Base-by-base conservation (phyloP, 1,139 yeast species). In the Diutina pseudorugosa region DNA sequence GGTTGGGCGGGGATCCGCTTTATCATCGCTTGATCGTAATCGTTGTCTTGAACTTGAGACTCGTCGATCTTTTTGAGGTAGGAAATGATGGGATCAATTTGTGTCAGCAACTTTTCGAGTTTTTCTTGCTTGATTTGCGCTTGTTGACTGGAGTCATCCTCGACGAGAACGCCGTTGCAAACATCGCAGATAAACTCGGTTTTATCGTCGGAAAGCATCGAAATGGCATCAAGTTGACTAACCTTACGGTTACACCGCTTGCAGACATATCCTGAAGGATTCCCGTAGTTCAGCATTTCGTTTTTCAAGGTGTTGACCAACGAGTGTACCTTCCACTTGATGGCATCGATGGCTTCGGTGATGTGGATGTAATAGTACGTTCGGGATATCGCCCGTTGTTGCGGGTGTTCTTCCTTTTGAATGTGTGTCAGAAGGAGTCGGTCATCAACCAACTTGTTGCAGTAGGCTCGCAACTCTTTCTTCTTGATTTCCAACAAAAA, bases 271-370 rank as follows among this genome's bases (percentile, higher is more conserved):
- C 98, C 98, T 61, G 91, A 96, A 1, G 98, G 95, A 58, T 89
- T 93, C 21, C 93, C 85, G 61, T 85, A 88, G 58, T 80, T 80
- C 42, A 74, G 83, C 72, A 93, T 79, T 62, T 90, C 95, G 57
- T 85, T 88, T 64, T 88, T 88, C 55, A 91, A 74, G 54, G 75
- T 68, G 59, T 83, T 84, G 14, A 89, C 98, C 45, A 94, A 77
- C 48, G 87, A 79, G 64, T 93, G 97, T 56, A 93, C 88, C 64
- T 91, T 90, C 98, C 97, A 94, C 67, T 94, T 93, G 64, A 93
- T 83, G 16, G 97, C 82, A 68, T 93, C 98, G 50, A 94, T 87
- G 1, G 98, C 95, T 64, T 90, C 96, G 1, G 97, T 89, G 63
- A 80, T 82, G 62, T 89, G 96, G 54, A 93, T 83, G 64, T 79